Evolutionary conservation across 2,329 filamentous ascomycete genomes (phyloP).

Genomic region (Sporothrix sp.): DNA sequence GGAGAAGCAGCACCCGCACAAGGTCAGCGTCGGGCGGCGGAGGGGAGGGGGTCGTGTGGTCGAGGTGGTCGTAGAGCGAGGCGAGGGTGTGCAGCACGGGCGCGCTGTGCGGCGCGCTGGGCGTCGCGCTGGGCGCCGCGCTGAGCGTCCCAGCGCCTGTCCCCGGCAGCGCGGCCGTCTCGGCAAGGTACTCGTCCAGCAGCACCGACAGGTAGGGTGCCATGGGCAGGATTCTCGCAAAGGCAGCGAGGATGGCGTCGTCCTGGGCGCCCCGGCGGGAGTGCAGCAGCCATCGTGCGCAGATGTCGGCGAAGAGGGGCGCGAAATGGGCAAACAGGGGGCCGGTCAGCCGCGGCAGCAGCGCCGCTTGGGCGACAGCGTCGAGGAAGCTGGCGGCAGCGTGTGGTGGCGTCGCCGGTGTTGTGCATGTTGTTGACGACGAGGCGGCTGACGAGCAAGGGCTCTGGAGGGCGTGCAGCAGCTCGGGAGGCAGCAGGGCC

Average conservation of each 20-base stretch:
- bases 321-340: conserved; percentile 66
- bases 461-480: conserved; percentile 56
- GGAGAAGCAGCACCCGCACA: conserved; percentile 47
- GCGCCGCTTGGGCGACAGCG: conserved; percentile 57
- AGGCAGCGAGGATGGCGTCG: conserved; percentile 52
- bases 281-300: conserved; percentile 63
- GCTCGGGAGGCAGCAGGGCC: conserved; percentile 56
- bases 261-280: conserved; percentile 29
- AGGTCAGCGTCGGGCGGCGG: conserved; percentile 20
- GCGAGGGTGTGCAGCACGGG: conserved; percentile 2
- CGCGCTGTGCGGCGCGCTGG: background rate
- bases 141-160: background rate
- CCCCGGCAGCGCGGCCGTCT: conserved; percentile 12
- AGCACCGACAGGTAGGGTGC: conserved; percentile 70
- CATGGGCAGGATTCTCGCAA: conserved; percentile 72
- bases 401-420: background rate
- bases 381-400: conserved; percentile 49
- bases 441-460: conserved; percentile 35
- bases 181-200: conserved; percentile 40
- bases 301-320: conserved; percentile 68
- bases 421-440: background rate
- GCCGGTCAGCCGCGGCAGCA: conserved; percentile 61
- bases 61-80: conserved; percentile 4
- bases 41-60: background rate
- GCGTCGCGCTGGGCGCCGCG: background rate